Conservation (phyloP, 345 rosid species). For the Eucalyptus cloeziana region DNA sequence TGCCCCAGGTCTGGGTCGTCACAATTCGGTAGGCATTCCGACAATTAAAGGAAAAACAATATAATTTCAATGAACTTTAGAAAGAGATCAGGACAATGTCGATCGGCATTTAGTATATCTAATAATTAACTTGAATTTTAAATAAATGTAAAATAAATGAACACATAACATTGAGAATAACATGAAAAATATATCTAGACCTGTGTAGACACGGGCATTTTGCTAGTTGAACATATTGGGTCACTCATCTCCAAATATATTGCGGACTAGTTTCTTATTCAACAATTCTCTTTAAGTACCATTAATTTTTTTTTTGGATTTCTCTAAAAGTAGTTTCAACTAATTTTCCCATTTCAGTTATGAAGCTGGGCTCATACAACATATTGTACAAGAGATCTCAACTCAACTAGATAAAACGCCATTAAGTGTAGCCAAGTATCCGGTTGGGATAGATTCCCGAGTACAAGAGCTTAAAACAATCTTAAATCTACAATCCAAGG, state of each 20-base stretch:
- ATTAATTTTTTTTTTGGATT: neutral
- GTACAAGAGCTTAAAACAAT: neutral
- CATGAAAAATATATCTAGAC: neutral
- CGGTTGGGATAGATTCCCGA: neutral
- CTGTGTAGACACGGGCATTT: neutral
- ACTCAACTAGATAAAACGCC: neutral
- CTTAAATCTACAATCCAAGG: neutral
- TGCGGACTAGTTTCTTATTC: neutral
- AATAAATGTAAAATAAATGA: neutral
- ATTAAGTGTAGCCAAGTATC: neutral
- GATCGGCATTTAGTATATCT: neutral
- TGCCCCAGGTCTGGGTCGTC: no score
- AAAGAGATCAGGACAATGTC: neutral
- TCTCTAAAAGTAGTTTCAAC: neutral
- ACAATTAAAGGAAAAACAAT: neutral
- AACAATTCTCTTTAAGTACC: neutral
- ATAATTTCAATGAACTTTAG: neutral
- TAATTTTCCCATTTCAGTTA: neutral
- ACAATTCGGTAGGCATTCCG: neutral
- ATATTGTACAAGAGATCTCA: neutral
- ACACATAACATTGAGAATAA: neutral
- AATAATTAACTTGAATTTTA: neutral
- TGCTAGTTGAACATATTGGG: neutral
- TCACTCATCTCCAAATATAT: neutral
- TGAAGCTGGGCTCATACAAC: neutral